Evolutionary conservation across 192 early-diverging fungal species (phyloP).

Genomic region (Coemansia sp.): DNA sequence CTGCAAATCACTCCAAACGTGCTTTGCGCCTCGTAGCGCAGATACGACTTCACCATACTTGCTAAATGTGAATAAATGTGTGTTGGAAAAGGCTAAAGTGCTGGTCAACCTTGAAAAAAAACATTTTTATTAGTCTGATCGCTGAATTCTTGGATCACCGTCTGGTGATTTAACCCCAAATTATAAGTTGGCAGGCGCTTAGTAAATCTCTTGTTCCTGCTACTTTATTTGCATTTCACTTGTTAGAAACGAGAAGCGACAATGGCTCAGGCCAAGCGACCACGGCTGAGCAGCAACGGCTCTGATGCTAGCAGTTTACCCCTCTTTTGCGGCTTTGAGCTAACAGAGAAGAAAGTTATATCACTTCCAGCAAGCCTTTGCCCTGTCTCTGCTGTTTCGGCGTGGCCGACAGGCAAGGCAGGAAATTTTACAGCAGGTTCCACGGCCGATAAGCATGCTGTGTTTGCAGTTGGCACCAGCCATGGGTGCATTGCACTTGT

Average conservation of each 20-base stretch:
- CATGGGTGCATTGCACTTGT: constrained; percentile 30
- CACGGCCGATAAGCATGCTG: neutral
- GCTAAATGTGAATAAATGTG: constrained; percentile 9
- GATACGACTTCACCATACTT: constrained; percentile 62
- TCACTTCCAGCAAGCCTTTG: constrained; percentile 19
- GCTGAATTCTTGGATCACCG: neutral
- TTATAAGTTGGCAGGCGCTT: neutral
- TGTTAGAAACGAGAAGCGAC: neutral
- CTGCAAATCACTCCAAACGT: constrained; percentile 85
- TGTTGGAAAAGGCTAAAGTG: neutral
- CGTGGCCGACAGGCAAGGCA: constrained; percentile 13
- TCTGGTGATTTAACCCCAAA: neutral
- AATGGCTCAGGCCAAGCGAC: constrained; percentile 12
- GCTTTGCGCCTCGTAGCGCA: constrained; percentile 76
- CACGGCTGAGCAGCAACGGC: constrained; percentile 2
- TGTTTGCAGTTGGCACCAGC: constrained; percentile 32
- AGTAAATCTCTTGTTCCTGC: neutral
- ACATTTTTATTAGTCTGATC: neutral
- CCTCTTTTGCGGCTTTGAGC: neutral
- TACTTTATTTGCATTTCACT: neutral
- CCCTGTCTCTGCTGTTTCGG: constrained; percentile 19
- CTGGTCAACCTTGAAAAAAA: constrained; percentile 11
- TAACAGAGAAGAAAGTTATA: constrained; percentile 10
- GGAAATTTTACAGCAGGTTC: neutral
- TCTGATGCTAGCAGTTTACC: neutral